Base-by-base conservation (phyloP, 2,329 filamentous ascomycete species). In the Cladophialophora immunda region DNA sequence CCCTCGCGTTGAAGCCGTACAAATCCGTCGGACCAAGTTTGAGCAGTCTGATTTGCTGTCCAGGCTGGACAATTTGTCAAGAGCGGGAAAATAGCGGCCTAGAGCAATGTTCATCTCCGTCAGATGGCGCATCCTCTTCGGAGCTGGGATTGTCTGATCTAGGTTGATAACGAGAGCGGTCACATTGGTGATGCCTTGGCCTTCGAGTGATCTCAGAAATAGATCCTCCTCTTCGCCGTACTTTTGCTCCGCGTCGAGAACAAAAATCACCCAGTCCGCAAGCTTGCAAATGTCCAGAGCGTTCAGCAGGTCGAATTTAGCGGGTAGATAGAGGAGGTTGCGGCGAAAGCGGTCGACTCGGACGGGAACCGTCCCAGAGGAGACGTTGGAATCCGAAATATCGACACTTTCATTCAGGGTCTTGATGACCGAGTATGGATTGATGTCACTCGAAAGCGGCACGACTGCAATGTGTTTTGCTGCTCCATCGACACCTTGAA, bases 141-240 rank as follows among this genome's bases (percentile, higher is more conserved):
- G 97, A 8, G 89, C 84, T 0, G 92, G 89, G 72, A 97, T 91
- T 45, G 97, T 82, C 66, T 86, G 87, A 64, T 94, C 90, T 13
- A 98, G 82, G 4, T 89, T 89, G 75, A 96, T 91, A 0, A 96
- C 93, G 13, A 92, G 87, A 0, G 92, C 93, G 75, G 97, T 88
- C n/a, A 96, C 86, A 25, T 93, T 98, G 0, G 94, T 97, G 72
- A 99, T 88, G 74, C 95, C 95, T 81, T 99, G 95, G 73, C 93
- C 92, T 81, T 97, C 94, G 34, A 98, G 90, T 56, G 91, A 90
- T 73, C 92, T 89, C 68, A 99, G 83, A 65, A 98, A 90, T 73
- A 93, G 82, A 79, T 98, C 93, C 70, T 94, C 94, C 47, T 93
- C 81, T 58, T 89, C 86, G 74, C 97, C 94, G 6, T 96, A 92